Percentiles rank a stretch among this genome's conserved stretches.
These are phyloP conservation scores for Macrolepiota albuminosa DNA, from an alignment of 768 basidiomycete genomes.

Conservation along the genomic window DNA sequence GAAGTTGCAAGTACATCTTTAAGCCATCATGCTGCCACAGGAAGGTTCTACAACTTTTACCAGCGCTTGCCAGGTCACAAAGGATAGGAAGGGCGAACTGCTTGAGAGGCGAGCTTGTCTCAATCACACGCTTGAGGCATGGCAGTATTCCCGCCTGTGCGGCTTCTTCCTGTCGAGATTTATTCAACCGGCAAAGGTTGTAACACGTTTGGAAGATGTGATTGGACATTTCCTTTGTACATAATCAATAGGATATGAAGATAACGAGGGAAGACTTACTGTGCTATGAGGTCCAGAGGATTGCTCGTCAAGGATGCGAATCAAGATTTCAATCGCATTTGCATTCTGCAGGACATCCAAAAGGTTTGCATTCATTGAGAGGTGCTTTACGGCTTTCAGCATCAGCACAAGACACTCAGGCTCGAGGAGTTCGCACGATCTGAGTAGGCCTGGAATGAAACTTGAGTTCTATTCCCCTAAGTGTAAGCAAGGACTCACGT, in stretches of 20 bases:
- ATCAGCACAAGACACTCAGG: conserved; percentile 85
- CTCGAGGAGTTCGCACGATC: conserved; percentile 83
- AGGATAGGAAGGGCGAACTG: conserved; percentile 97
- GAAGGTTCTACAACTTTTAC: conserved; percentile 85
- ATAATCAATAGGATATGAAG: conserved; percentile 1
- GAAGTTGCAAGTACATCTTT: conserved; percentile 66
- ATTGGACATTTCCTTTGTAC: conserved; percentile 85
- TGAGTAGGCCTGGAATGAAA: conserved; percentile 62
- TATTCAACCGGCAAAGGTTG: conserved; percentile 93
- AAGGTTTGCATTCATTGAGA: conserved; percentile 88
- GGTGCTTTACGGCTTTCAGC: conserved; percentile 93
- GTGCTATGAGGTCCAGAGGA: conserved; percentile 74
- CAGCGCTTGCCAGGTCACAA: conserved; percentile 93
- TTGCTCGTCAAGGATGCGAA: conserved; percentile 78
- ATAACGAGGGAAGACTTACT: conserved; percentile 39
- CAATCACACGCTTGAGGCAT: conserved; percentile 83
- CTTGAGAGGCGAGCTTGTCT: conserved; percentile 86
- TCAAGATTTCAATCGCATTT: conserved; percentile 89
- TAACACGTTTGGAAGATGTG: conserved; percentile 97
- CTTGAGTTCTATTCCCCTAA: not conserved
- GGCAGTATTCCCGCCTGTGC: conserved; percentile 95
- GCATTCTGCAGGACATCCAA: conserved; percentile 95
- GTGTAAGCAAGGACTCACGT: conserved; percentile 47
- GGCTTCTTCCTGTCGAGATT: conserved; percentile 93
- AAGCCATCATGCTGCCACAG: conserved; percentile 96